Base-by-base conservation (phyloP, 257 asterid species). In the Solanum corneliomulleri region DNA sequence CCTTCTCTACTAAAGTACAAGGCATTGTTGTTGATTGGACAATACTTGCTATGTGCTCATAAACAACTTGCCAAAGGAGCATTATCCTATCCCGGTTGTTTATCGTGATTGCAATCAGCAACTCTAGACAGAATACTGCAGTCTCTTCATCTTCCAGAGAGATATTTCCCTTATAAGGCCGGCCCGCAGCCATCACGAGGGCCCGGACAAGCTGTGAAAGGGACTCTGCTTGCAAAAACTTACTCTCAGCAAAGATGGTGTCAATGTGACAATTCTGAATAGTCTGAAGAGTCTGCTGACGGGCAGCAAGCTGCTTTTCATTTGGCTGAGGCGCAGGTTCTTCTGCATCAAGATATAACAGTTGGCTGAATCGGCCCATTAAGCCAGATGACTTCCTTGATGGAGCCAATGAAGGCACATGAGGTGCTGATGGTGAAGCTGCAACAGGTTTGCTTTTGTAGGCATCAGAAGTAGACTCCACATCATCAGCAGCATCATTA, bases 1-100 rank as follows among this genome's bases (percentile, higher is more conserved):
- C 98, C 92, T 94, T 95, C 91, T 96, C 99, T n/a, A 96, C 98
- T 20, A 96, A 93, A 74, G 96, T 88, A 90, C 98, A 91, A 64
- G 99, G 98, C 98, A 95, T 93, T 82, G 90, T 91, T 60, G 95
- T 94, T 77, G 98, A 93, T 76, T 94, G 98, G 83, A 96, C 98
- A 87, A 96, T 88, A 89, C 86, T 89, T 44, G 98, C 94, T 85
- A 95, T 94, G 94, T 95, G 94, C 90, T 95, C 98, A 77, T 96
- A 94, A 86, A 96, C 95, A 74, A 92, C 89, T 58, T 94, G 96
- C 99, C 99, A 96, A 16, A 96, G 90, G 82, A 96, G 98, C 96
- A 92, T 94, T 88, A 96, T 96, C 89, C 99, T 91, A 82, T 96
- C 98, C 87, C 98, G 90, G 86, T 95, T 96, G 85, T 94, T 94